These are phyloP conservation scores for Saccharum officinarum DNA, from an alignment of 176 grass and related monocot species.

Conservation along the genomic window DNA sequence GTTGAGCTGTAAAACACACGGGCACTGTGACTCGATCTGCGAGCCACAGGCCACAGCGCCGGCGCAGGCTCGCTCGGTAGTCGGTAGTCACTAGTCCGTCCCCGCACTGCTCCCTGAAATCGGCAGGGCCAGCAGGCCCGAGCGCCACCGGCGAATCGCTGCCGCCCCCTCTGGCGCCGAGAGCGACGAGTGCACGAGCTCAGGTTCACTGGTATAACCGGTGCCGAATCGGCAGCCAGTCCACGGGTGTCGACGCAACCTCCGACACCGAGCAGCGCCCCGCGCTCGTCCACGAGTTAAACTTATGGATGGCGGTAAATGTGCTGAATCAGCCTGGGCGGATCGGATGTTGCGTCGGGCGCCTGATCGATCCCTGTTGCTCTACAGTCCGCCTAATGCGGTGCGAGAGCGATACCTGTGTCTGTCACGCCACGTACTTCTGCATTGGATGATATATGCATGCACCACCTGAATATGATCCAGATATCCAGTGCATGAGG, in stretches of 20 bases:
- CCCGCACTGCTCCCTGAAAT: constrained; percentile 28
- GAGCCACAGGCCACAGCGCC: background rate
- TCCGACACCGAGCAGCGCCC: constrained; percentile 32
- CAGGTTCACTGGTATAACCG: background rate
- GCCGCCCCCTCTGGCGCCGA: background rate
- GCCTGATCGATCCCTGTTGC: background rate
- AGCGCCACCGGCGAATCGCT: background rate
- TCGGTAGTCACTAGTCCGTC: background rate
- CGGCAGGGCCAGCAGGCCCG: background rate
- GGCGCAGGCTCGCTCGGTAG: background rate
- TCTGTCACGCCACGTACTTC: background rate
- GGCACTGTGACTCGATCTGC: background rate
- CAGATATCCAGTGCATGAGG: background rate
- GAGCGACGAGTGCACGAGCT: constrained; percentile 22
- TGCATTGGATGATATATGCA: background rate
- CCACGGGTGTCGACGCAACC: constrained; percentile 43
- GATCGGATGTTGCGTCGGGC: no score
- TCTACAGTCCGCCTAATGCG: background rate
- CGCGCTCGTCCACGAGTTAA: constrained; percentile 4
- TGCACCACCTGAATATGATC: background rate
- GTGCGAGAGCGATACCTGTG: background rate
- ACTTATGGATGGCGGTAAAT: constrained; percentile 20
- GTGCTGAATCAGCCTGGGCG: background rate
- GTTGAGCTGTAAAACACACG: constrained; percentile 46
- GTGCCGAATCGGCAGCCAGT: constrained; percentile 12